phyloP scores from a whole-genome alignment of 257 asterid genomes.

The Solanum virginianum region DNA sequence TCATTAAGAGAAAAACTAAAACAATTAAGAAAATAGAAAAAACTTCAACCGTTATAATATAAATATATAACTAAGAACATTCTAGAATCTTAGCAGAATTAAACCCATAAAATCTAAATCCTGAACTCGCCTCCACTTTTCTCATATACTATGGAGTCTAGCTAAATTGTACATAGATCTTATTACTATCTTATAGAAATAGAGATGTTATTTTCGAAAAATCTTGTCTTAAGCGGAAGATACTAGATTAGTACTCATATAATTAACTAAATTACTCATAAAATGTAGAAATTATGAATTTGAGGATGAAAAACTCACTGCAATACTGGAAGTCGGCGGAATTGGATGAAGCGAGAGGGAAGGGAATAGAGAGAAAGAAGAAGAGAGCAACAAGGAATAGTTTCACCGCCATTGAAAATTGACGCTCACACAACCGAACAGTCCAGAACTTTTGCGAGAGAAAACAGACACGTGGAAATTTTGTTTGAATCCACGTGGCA shows the following conservation, averaged over 20 bases:
- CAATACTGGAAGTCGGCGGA: background rate
- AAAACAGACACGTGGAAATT: background rate
- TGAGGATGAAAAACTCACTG: background rate
- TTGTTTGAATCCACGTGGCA: background rate
- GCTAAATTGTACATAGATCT: too few species aligned
- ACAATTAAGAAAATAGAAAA: too few species aligned
- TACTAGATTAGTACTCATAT: too few species aligned
- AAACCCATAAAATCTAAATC: background rate
- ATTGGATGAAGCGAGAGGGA: background rate
- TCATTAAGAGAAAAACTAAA: too few species aligned
- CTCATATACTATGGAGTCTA: too few species aligned
- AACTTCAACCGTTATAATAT: background rate
- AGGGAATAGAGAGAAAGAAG: background rate
- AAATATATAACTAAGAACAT: background rate
- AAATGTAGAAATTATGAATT: background rate
- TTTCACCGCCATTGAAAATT: background rate
- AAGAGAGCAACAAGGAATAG: background rate
- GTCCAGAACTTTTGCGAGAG: background rate
- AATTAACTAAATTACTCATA: too few species aligned
- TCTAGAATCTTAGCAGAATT: background rate
- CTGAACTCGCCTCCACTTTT: background rate
- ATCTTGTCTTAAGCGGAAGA: too few species aligned
- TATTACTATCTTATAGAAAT: too few species aligned
- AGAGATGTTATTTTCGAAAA: too few species aligned
- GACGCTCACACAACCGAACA: background rate